phyloP scores from a whole-genome alignment of 2,329 filamentous ascomycete species.

The Colletotrichum gigasporum region DNA sequence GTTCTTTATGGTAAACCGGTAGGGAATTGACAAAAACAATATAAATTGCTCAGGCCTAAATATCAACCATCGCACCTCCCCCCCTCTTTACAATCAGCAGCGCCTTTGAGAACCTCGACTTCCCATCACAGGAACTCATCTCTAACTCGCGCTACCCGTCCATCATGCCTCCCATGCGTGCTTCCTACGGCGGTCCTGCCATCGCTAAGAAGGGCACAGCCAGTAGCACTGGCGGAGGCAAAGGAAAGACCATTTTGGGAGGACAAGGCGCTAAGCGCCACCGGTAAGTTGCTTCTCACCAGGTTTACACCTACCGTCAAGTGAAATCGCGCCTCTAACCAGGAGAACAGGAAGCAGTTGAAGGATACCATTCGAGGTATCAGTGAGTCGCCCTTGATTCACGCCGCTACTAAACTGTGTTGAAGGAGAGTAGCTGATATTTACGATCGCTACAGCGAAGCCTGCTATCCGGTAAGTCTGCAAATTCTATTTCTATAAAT shows the following conservation, averaged over 20 bases:
- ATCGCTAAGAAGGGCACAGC: constrained; percentile 30
- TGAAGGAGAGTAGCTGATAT: constrained; percentile 17
- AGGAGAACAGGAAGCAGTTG: constrained; percentile 53
- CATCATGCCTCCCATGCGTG: constrained; percentile 39
- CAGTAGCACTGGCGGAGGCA: constrained; percentile 6
- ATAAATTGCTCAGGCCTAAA: no score
- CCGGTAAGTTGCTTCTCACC: constrained; percentile 32
- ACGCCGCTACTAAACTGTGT: constrained; percentile 23
- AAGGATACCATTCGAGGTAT: constrained; percentile 60
- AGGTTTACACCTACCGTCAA: not conserved
- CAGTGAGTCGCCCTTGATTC: constrained; percentile 46
- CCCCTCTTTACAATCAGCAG: no score
- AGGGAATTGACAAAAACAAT: no score
- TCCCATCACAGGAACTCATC: no score
- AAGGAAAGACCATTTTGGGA: constrained; percentile 36
- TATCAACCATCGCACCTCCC: no score
- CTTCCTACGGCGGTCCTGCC: constrained; percentile 42
- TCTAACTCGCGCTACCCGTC: no score
- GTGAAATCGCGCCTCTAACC: not conserved
- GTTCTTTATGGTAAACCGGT: no score
- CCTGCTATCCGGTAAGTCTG: constrained; percentile 59
- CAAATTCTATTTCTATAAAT: not conserved
- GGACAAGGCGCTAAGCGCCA: constrained; percentile 38
- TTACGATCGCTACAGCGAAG: constrained; percentile 52
- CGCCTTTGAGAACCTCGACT: no score